Conservation (phyloP, 2,329 filamentous ascomycete genomes). For the Colletotrichum sp. region DNA sequence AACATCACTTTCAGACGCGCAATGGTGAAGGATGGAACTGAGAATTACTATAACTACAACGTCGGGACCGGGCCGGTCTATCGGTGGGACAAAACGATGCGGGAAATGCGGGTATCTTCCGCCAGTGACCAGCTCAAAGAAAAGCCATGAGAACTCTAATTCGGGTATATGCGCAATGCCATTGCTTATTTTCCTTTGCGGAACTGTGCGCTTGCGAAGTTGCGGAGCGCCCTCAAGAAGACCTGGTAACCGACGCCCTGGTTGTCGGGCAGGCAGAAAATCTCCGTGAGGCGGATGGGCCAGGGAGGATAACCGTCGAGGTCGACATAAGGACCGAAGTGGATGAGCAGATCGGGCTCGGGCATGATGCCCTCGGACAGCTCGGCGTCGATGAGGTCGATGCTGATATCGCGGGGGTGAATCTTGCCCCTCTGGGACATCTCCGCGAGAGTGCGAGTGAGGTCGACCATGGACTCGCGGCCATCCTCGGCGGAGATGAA, state of each 20-base stretch:
- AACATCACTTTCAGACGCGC: conserved; percentile 82
- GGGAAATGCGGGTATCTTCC: conserved; percentile 51
- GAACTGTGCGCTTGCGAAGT: conserved; percentile 88
- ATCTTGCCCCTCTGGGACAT: conserved; percentile 94
- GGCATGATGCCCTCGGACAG: conserved; percentile 79
- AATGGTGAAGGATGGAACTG: conserved; percentile 73
- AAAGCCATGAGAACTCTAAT: conserved; percentile 2
- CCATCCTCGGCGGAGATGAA: conserved; percentile 89
- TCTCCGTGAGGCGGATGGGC: conserved; percentile 94
- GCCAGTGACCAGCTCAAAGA: conserved; percentile 26
- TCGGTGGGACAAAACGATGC: conserved; percentile 64
- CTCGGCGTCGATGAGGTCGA: conserved; percentile 88
- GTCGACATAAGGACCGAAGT: conserved; percentile 85
- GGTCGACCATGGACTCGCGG: conserved; percentile 90
- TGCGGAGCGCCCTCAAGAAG: conserved; percentile 84
- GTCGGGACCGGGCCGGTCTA: conserved; percentile 74
- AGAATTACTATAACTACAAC: conserved; percentile 88
- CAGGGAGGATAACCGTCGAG: conserved; percentile 94
- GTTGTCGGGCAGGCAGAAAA: conserved; percentile 81
- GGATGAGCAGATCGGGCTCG: conserved; percentile 87
- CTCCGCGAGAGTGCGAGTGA: conserved; percentile 91
- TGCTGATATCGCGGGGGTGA: conserved; percentile 79
- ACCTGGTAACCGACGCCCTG: conserved; percentile 91
- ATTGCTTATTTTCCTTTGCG: conserved; percentile 71
- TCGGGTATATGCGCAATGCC: conserved; percentile 10